Evolutionary conservation across 78 protist genomes (phyloP).

Genomic region (Isochrysis galbana): DNA sequence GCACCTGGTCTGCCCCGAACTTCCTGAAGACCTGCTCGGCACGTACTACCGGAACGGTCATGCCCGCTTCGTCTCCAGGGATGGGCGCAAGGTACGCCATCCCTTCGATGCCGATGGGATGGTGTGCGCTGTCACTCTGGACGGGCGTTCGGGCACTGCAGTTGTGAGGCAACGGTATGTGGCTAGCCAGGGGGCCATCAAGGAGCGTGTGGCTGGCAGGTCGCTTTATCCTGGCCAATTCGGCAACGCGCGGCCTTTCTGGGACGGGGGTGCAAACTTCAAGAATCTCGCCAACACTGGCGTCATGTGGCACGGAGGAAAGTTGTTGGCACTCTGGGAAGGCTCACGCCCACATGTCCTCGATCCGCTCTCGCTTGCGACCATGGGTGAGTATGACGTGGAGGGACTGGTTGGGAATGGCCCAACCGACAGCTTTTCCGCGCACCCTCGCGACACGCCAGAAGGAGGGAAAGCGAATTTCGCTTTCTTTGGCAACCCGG

Average conservation of each 20-base stretch:
- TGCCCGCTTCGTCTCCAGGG: background rate
- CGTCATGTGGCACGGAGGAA: background rate
- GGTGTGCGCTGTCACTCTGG: background rate
- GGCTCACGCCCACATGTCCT: background rate
- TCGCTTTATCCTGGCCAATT: background rate
- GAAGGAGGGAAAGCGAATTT: background rate
- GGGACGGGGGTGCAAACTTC: background rate
- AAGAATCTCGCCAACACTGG: slow-evolving; percentile 8
- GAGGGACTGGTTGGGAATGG: background rate
- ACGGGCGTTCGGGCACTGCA: background rate
- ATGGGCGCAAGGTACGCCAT: background rate
- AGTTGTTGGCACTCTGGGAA: slow-evolving; percentile 5
- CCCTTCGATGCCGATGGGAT: slow-evolving; percentile 20
- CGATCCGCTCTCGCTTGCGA: slow-evolving; percentile 6
- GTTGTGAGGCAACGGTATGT: background rate
- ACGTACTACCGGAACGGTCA: background rate
- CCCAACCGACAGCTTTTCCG: background rate
- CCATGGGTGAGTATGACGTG: background rate
- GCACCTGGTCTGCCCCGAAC: background rate
- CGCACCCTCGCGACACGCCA: background rate
- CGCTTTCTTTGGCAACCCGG: background rate
- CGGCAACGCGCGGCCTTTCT: background rate
- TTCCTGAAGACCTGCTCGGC: background rate
- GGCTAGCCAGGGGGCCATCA: background rate
- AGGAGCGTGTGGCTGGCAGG: background rate